These are phyloP conservation scores for Curvularia spicifera DNA, from an alignment of 2,329 filamentous ascomycete genomes.

Conservation along the genomic window DNA sequence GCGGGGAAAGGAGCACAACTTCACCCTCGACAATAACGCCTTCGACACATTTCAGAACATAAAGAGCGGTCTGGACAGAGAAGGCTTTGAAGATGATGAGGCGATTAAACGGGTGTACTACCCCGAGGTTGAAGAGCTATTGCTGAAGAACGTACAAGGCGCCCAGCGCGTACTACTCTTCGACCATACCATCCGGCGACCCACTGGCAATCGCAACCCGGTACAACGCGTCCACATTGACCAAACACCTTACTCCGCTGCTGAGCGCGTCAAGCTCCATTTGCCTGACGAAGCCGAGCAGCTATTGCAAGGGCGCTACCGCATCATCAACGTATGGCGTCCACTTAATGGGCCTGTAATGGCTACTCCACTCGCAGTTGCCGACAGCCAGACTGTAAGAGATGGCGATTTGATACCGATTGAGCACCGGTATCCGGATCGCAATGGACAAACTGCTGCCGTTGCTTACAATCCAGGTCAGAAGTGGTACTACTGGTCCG, in stretches of 20 bases:
- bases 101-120: conserved; percentile 78
- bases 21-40: conserved; percentile 73
- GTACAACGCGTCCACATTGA: conserved; percentile 82
- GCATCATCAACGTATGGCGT: conserved; percentile 89
- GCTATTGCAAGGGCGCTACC: conserved; percentile 71
- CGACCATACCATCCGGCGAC: conserved; percentile 86
- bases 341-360: conserved; percentile 65
- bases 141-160: conserved; percentile 72
- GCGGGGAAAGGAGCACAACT: conserved; percentile 71
- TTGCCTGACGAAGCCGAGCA: conserved; percentile 70
- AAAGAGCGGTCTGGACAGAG: conserved; percentile 60
- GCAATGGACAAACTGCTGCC: conserved; percentile 75
- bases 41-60: conserved; percentile 71
- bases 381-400: conserved; percentile 61
- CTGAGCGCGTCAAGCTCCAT: conserved; percentile 71
- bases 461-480: conserved; percentile 68
- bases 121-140: conserved; percentile 76
- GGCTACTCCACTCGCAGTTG: conserved; percentile 63
- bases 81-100: conserved; percentile 70
- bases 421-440: conserved; percentile 74
- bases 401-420: conserved; percentile 72
- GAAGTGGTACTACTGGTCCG: conserved; percentile 80
- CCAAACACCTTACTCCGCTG: conserved; percentile 73
- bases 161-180: conserved; percentile 74
- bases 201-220: conserved; percentile 67